Conservation (phyloP, 1,284 basidiomycete genomes). For the Sanguinoderma infundibulare region DNA sequence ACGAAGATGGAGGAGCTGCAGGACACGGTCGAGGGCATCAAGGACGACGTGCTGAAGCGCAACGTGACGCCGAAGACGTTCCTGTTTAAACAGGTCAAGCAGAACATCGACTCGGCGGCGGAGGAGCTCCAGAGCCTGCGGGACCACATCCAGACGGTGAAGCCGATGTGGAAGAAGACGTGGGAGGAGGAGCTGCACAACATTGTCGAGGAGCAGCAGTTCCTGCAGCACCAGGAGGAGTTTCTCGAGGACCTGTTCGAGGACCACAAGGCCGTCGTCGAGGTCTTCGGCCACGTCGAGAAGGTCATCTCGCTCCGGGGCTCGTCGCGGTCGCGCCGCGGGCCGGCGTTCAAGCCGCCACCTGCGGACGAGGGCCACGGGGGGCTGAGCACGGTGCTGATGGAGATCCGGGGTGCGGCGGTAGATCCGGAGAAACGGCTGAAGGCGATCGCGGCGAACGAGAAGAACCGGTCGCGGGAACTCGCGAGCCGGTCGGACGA, state of each 20-base stretch:
- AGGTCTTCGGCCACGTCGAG: slow-evolving; percentile 88
- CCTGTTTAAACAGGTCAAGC: slow-evolving; percentile 75
- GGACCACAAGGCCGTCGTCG: slow-evolving; percentile 87
- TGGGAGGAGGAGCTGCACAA: slow-evolving; percentile 97
- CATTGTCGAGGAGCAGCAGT: slow-evolving; percentile 97
- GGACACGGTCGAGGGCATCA: slow-evolving; percentile 89
- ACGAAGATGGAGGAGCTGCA: slow-evolving; percentile 94
- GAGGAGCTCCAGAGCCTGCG: slow-evolving; percentile 80
- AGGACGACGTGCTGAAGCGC: slow-evolving; percentile 91
- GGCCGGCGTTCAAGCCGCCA: slow-evolving; percentile 56
- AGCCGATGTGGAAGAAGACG: slow-evolving; percentile 98
- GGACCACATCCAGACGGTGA: slow-evolving; percentile 87
- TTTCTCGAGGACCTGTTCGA: slow-evolving; percentile 88
- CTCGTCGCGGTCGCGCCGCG: slow-evolving; percentile 45
- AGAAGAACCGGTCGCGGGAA: slow-evolving; percentile 79
- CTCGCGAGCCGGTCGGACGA: slow-evolving; percentile 73
- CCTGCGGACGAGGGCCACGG: slow-evolving; percentile 65
- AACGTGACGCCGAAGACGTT: slow-evolving; percentile 84
- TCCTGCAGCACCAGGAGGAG: slow-evolving; percentile 91
- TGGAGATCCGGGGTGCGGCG: slow-evolving; percentile 85
- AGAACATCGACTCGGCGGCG: slow-evolving; percentile 75
- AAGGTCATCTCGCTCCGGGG: slow-evolving; percentile 84
- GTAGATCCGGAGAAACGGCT: slow-evolving; percentile 83
- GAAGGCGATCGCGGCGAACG: slow-evolving; percentile 89
- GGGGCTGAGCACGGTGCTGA: slow-evolving; percentile 77